A percentile compares a stretch with the other conserved stretches of the same genome.
Evolutionary conservation across 2,329 filamentous ascomycete genomes (phyloP).

Genomic region (Pseudogymnoascus sp.): DNA sequence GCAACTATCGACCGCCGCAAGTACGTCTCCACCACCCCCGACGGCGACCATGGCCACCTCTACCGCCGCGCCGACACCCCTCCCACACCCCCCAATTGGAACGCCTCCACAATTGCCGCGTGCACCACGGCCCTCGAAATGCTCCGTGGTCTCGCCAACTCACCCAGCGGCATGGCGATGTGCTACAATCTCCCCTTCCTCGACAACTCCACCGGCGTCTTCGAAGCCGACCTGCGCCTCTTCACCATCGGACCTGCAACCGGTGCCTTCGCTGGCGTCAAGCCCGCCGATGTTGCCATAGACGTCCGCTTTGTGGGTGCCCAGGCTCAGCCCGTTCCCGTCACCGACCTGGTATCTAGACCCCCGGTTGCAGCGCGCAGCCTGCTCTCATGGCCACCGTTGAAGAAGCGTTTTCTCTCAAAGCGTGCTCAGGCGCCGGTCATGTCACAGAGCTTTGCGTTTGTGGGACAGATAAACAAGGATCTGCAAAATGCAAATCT

Average conservation of each 20-base stretch:
- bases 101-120: slow-evolving; percentile 44
- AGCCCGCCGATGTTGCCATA: slow-evolving; percentile 45
- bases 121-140: slow-evolving; percentile 49
- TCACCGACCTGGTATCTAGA: slow-evolving; percentile 16
- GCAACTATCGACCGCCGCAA: background rate
- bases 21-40: background rate
- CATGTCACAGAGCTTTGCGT: slow-evolving; percentile 55
- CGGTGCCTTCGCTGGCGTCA: slow-evolving; percentile 44
- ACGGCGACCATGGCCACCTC: background rate
- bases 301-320: slow-evolving; percentile 47
- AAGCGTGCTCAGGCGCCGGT: slow-evolving; percentile 27
- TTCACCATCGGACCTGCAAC: slow-evolving; percentile 53
- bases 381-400: slow-evolving; percentile 22
- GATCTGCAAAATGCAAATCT: slow-evolving; percentile 45
- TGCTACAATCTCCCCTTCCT: slow-evolving; percentile 76
- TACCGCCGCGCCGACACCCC: background rate
- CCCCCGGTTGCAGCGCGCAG: slow-evolving; percentile 12
- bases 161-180: slow-evolving; percentile 67
- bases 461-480: slow-evolving; percentile 59
- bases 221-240: slow-evolving; percentile 68
- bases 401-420: slow-evolving; percentile 16
- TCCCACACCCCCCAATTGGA: slow-evolving; percentile 35
- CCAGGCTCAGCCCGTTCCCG: slow-evolving; percentile 38
- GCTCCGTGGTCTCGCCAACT: slow-evolving; percentile 50
- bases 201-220: slow-evolving; percentile 58